Base-by-base conservation (phyloP, 1,139 yeast genomes). In the Petasospora rhodanensis region DNA sequence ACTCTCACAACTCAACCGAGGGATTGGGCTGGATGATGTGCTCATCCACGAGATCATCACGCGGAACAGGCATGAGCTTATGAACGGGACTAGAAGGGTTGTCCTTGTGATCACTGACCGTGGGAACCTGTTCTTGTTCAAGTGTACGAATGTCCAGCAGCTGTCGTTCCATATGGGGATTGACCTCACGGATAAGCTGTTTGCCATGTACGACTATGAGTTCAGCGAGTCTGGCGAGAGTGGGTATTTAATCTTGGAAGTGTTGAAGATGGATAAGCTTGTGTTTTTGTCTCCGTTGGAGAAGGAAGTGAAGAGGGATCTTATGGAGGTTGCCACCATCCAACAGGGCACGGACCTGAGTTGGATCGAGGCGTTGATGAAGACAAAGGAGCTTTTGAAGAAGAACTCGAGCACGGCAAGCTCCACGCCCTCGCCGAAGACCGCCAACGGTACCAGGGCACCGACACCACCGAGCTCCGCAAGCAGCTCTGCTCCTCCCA, bases 171-270 rank as follows among this genome's bases (percentile, higher is more conserved):
- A 32, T 1, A 61, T 74, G 10, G 76, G 74, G 16, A 65, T 76
- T 10, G 72, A 77, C 33, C 70, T 50, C 58, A 76, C 69, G 40
- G 79, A 61, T 69, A 76, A 46, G 52, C 77, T 76, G 45, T 76
- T 80, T 40, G 82, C 83, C 55, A 76, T 81, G 79, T 81, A 80
- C 52, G 89, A 81, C 55, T 81, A 79, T 55, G 91, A 81, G 50
- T 80, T 81, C 54, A 71, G 73, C 43, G 80, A 73, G 28, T 59
- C 57, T 11, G 60, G 56, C n/a, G 61, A 60, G 23, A 70, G 62
- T 35, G 89, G 89, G 1, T 80, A 74, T 47, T 62, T 81, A 32
- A 79, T 81, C 12, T 54, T 81, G 22, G 89, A 81, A 47, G 62
- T 79, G 46, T 66, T 75, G 35, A 70, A 70, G 43, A 67, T 69